Percentiles rank a stretch among this genome's conserved stretches.
These are phyloP conservation scores for Leccinum subrobustum DNA, from an alignment of 1,284 basidiomycete genomes.

Conservation along the genomic window DNA sequence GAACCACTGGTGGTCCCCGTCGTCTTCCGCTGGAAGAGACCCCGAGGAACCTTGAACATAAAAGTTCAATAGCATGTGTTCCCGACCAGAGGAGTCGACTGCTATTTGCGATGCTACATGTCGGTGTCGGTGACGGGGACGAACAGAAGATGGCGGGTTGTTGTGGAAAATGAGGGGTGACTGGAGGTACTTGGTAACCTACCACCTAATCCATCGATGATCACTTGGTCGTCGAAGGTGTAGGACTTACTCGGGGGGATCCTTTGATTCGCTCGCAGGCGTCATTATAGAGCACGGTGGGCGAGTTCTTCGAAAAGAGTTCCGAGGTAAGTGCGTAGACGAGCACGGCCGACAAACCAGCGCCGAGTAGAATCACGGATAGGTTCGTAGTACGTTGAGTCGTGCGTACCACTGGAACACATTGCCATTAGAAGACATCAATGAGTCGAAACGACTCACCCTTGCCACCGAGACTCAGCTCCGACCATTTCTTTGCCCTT, in stretches of 20 bases:
- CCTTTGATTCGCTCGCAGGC: conserved; percentile 83
- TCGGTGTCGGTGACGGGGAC: conserved; percentile 77
- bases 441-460: conserved; percentile 45
- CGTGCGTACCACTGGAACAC: conserved; percentile 32
- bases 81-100: conserved; percentile 65
- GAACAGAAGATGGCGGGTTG: conserved; percentile 64
- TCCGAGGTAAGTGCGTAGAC: conserved; percentile 87
- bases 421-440: not conserved
- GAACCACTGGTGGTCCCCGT: conserved; percentile 30
- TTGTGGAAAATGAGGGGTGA: conserved; percentile 72
- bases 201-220: conserved; percentile 3
- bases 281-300: conserved; percentile 84
- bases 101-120: conserved; percentile 74
- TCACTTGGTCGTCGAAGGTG: conserved; percentile 9
- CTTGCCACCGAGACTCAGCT: conserved; percentile 81
- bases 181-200: conserved; percentile 68
- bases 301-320: conserved; percentile 90
- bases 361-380: conserved; percentile 81
- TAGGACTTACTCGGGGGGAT: conserved; percentile 58
- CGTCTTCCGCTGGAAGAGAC: conserved; percentile 28
- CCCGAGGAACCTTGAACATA: conserved; percentile 60
- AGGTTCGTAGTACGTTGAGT: conserved; percentile 81
- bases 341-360: conserved; percentile 76
- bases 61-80: conserved; percentile 81
- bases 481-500: conserved; percentile 75